phyloP scores from a whole-genome alignment of 805 yeast species.

The Metschnikowia dekortorum region DNA sequence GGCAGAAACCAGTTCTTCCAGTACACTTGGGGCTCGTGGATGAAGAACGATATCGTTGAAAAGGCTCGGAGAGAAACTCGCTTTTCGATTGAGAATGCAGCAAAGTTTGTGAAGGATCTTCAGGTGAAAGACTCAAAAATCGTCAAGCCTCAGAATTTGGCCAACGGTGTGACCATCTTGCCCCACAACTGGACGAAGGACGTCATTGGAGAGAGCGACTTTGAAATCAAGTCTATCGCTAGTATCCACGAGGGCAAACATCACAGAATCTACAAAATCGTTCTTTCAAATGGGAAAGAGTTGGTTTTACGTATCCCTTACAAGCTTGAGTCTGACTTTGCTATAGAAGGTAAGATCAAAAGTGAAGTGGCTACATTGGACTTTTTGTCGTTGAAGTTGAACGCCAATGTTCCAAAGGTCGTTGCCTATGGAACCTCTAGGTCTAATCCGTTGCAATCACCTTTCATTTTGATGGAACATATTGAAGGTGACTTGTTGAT shows the following conservation, averaged over 20 bases:
- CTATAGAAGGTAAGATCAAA: constrained; percentile 64
- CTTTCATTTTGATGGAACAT: constrained; percentile 78
- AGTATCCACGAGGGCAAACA: constrained; percentile 94
- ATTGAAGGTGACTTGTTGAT: constrained; percentile 77
- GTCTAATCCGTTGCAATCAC: constrained; percentile 61
- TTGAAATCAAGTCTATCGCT: constrained; percentile 60
- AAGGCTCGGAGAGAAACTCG: constrained; percentile 72
- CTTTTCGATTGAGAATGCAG: constrained; percentile 77
- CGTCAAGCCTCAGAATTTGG: constrained; percentile 36
- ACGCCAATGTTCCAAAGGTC: constrained; percentile 69
- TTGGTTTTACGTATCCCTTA: constrained; percentile 86
- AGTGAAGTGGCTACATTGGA: constrained; percentile 95
- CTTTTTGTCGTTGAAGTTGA: constrained; percentile 62
- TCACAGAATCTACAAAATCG: constrained; percentile 77
- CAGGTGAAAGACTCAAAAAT: constrained; percentile 27
- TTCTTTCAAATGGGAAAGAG: constrained; percentile 54
- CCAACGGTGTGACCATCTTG: constrained; percentile 40
- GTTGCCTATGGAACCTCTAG: constrained; percentile 59
- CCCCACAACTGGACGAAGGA: constrained; percentile 45
- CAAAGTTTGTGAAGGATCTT: constrained; percentile 46
- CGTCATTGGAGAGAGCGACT: constrained; percentile 41
- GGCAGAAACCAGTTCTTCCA: constrained; percentile 70
- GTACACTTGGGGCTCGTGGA: constrained; percentile 96
- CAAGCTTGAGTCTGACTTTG: constrained; percentile 59
- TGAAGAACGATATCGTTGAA: constrained; percentile 70